phyloP scores from a whole-genome alignment of 2,329 filamentous ascomycete species.

The Fusarium foetens region DNA sequence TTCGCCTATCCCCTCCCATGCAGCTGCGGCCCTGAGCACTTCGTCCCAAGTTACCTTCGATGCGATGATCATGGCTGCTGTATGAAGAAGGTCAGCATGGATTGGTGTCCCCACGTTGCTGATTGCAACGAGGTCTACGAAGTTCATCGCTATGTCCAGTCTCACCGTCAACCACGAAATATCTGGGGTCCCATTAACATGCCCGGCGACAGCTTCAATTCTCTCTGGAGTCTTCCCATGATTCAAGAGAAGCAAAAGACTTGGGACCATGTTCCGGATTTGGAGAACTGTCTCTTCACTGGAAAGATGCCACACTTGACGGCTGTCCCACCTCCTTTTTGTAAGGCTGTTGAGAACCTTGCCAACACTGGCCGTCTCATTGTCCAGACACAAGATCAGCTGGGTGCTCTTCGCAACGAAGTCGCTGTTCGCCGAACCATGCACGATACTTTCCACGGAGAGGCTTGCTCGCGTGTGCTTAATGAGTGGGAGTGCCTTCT shows the following conservation, averaged over 20 bases:
- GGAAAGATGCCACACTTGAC: neutral
- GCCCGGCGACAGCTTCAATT: neutral
- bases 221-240: neutral
- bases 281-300: constrained; percentile 10
- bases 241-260: neutral
- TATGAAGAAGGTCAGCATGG: constrained; percentile 17
- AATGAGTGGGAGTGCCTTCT: constrained; percentile 27
- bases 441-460: constrained; percentile 16
- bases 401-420: neutral
- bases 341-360: constrained; percentile 5
- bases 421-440: neutral
- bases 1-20: constrained; percentile 39
- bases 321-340: neutral
- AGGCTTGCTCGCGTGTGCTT: constrained; percentile 27
- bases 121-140: constrained; percentile 11
- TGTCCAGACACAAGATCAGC: neutral
- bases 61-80: constrained; percentile 47
- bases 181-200: constrained; percentile 2
- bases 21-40: constrained; percentile 19
- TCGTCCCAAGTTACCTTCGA: constrained; percentile 9
- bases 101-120: constrained; percentile 26
- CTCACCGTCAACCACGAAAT: neutral
- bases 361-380: constrained; percentile 11
- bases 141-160: constrained; percentile 37
- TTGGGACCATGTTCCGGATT: neutral